Percentiles rank a stretch among this genome's conserved stretches.
These are phyloP conservation scores for Yamadazyma philogaea DNA, from an alignment of 805 yeast genomes.

Conservation along the genomic window DNA sequence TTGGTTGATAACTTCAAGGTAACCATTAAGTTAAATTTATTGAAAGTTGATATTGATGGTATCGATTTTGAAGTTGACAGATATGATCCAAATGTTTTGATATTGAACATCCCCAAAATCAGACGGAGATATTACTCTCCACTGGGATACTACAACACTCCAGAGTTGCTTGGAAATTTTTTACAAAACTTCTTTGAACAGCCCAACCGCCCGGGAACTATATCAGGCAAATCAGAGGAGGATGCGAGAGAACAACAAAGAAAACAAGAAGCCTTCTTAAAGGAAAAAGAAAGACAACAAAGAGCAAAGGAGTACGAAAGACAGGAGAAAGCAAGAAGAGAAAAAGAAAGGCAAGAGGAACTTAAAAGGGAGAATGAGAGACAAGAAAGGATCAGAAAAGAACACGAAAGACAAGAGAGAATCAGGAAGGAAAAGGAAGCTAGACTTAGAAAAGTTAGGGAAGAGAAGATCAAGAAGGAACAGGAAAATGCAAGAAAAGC, in stretches of 20 bases:
- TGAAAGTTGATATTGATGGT: conserved; percentile 27
- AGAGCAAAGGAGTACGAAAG: conserved; percentile 8
- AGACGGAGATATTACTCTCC: neutral
- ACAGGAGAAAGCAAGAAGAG: conserved; percentile 8
- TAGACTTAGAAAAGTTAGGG: conserved; percentile 14
- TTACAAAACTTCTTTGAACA: conserved; percentile 6
- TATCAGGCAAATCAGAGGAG: neutral
- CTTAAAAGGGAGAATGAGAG: conserved; percentile 4
- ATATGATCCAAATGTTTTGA: conserved; percentile 27
- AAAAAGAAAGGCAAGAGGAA: conserved; percentile 8
- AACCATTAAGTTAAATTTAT: conserved; percentile 28
- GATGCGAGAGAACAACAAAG: neutral
- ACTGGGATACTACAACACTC: neutral
- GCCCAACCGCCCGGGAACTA: neutral
- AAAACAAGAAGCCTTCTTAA: conserved; percentile 3
- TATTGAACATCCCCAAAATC: conserved; percentile 35
- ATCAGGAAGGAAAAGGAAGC: conserved; percentile 13
- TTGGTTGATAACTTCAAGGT: conserved; percentile 29
- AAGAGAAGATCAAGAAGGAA: conserved; percentile 15
- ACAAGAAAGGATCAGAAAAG: conserved; percentile 10
- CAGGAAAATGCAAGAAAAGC: conserved; percentile 15
- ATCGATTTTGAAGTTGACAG: conserved; percentile 34
- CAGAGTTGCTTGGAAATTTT: conserved; percentile 12
- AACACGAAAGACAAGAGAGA: conserved; percentile 10
- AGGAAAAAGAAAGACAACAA: conserved; percentile 6